Evolutionary conservation across 345 rosid species (phyloP), one percentile per base, ranked within the genome.

Genomic region (Ceriops tagal): DNA sequence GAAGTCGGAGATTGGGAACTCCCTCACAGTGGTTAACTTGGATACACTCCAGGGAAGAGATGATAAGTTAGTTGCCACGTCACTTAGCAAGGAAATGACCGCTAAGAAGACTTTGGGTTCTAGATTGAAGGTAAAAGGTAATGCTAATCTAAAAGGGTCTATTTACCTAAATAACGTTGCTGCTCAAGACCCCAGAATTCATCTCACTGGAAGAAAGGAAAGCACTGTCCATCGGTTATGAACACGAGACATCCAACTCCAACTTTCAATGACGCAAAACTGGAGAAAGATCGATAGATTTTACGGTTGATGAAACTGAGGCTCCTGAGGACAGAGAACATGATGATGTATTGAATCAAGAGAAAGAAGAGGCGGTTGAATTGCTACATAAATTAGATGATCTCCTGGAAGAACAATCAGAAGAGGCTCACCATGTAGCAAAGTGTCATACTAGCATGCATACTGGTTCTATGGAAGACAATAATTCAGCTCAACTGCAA

Each of bases 81-180:
- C 73, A 37, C 53, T 46, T 47, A 77, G 68, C 79, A 87, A 79
- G 81, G 86, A 83, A 79, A 61, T 47, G 65, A 66, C 75, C 73
- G 61, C 77, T 62, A 87, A 76, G 78, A 92, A 82, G 84, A 85
- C 82, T 30, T 76, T 85, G 73, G 90, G 93, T 71, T 73, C 87
- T 31, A 77, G 85, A 79, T 71, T 82, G 66, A 88, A 86, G 72
- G 32, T 78, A 58, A 75, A 58, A 62, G 75, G 65, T 37, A 34
- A 77, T 69, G 77, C 78, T 35, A 86, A 78, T 65, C 68, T 66
- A 69, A 90, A 87, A 80, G 86, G 93, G 62, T 82, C 93, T 26
- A 79, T 90, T 67, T 86, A 71, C 87, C 68, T 73, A 20, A 86
- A 77, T 8, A 80, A 80, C 65, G 27, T 67, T 78, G 66, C 77